Base-by-base conservation (phyloP, 257 asterid genomes). In the Jaltomata sinuosa region DNA sequence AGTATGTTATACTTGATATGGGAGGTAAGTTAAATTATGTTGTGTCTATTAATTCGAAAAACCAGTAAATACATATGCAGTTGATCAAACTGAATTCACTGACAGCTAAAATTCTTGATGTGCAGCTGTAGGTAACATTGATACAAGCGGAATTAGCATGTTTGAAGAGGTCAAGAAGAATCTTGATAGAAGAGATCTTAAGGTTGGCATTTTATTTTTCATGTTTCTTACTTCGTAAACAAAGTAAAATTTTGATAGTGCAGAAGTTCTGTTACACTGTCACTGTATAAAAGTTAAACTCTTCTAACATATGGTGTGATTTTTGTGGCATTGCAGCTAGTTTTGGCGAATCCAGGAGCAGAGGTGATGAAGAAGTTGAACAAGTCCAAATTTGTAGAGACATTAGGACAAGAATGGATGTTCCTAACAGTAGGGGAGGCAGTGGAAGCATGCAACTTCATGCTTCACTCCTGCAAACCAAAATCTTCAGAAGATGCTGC, bases 131-230 rank as follows among this genome's bases (percentile, higher is more conserved):
- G 99, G 95, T 18, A 97, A 95, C 92, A 95, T 97, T 25, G 99
- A 97, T 67, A 97, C 99, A 11, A 97, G 99, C 27, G 99, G 99
- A 83, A 92, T 97, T 38, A 91, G 95, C 91, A 95, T 97, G 99
- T 84, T 95, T 11, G 93, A 97, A 32, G 99, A 97, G 91, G 87
- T 95, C 25, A 91, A 91, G 88, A 95, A 95, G 93, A 89, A 85
- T 72, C 74, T 89, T 0, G 99, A 95, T 19, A 88, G 97, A 81
- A 91, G 95, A 91, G 95, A 91, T 85, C 90, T 93, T 84, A 97
- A 93, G 98, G 99, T 69, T 67, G 25, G 47, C 54, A 0, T 45
- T 27, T 47, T 18, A 16, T 27, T 77, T n/a, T 27, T 49, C 27
- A 31, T 7, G 21, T 3, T 47, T 74, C 80, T 72, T 36, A 34